A percentile compares a stretch with the other conserved stretches of the same genome.
Conservation (phyloP, 225 moss, liverwort and hornwort species). For the Ulota crispa region DNA sequence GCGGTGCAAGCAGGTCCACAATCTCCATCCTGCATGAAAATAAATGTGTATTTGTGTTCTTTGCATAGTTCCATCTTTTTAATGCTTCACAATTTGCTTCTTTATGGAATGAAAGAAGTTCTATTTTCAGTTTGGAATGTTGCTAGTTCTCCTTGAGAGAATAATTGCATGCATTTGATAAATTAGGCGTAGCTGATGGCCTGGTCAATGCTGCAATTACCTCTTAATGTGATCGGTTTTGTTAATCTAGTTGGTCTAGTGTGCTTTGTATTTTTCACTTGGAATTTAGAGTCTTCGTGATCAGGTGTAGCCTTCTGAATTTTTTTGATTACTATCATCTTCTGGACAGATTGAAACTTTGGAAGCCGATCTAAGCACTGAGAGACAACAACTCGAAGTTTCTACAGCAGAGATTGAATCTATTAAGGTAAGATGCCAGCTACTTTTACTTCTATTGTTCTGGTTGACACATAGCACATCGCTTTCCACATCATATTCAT, state of each 20-base stretch:
- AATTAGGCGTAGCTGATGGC: conserved; percentile 3
- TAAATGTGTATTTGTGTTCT: neutral
- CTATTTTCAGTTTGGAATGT: neutral
- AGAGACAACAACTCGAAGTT: conserved; percentile 45
- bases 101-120: neutral
- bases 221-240: neutral
- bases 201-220: neutral
- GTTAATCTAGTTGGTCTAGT: neutral
- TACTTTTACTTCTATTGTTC: conserved; percentile 1
- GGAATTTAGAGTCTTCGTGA: neutral
- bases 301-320: neutral
- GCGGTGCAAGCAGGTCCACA: conserved; percentile 80
- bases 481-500: neutral
- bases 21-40: conserved; percentile 20
- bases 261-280: neutral
- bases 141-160: conserved; percentile 7
- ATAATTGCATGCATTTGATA: conserved; percentile 6
- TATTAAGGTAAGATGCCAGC: conserved; percentile 50
- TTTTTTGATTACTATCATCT: neutral
- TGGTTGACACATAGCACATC: neutral
- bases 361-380: conserved; percentile 50
- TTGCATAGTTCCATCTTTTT: neutral
- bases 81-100: neutral
- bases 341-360: conserved; percentile 64
- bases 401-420: conserved; percentile 65